Percentiles rank a stretch among this genome's conserved stretches.
These are phyloP conservation scores for Capsicum chinense DNA, from an alignment of 257 asterid genomes.

Conservation along the genomic window DNA sequence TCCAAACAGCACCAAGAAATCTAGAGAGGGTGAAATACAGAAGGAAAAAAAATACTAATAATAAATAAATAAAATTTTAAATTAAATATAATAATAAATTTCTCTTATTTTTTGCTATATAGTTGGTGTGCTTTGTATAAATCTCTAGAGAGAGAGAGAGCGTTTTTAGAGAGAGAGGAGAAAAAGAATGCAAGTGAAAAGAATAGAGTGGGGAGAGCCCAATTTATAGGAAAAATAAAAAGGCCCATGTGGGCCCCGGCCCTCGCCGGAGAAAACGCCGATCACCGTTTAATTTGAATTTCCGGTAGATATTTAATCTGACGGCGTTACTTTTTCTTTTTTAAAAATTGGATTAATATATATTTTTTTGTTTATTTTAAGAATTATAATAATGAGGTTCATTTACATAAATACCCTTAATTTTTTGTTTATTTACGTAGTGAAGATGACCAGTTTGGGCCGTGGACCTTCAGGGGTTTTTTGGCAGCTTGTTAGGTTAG, in stretches of 20 bases:
- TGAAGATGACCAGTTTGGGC: not conserved
- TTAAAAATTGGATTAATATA: not conserved
- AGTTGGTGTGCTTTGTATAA: not conserved
- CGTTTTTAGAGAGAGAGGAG: not conserved
- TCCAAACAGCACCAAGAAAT: slow-evolving; percentile 30
- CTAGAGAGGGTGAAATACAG: not conserved
- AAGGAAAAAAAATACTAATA: not conserved
- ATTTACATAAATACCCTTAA: not conserved
- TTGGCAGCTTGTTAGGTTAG: no score
- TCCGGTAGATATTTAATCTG: not conserved
- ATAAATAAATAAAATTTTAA: not conserved
- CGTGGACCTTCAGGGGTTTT: no score
- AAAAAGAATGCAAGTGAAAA: slow-evolving; percentile 4
- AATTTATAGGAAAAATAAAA: slow-evolving; percentile 25
- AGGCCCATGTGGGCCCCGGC: slow-evolving; percentile 1
- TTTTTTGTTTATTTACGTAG: not conserved
- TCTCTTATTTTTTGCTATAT: not conserved
- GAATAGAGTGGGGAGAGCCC: not conserved
- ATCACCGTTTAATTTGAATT: slow-evolving; percentile 1
- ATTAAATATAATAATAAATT: slow-evolving; percentile 10
- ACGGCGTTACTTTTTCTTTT: slow-evolving; percentile 16
- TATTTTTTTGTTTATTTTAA: not conserved
- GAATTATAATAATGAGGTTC: not conserved
- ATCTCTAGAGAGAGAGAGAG: not conserved
- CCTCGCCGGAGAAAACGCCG: slow-evolving; percentile 24